phyloP scores from a whole-genome alignment of 805 yeast species.

The Citeromyces matritensis region DNA sequence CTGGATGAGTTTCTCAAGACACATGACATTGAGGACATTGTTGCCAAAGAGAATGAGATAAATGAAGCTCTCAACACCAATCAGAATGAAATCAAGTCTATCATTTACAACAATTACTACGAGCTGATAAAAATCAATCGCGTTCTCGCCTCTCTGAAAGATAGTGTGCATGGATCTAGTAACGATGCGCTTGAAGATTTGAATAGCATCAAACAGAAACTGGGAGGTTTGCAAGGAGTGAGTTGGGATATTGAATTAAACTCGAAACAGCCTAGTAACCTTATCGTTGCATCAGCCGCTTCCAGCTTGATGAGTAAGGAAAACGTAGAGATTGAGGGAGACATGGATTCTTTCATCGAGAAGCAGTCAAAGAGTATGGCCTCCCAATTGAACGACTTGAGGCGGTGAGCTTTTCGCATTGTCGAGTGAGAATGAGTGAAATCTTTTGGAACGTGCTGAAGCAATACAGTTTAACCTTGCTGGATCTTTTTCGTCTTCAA shows the following conservation, averaged over 20 bases:
- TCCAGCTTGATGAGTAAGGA: neutral
- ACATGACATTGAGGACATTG: constrained; percentile 14
- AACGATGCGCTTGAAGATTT: constrained; percentile 9
- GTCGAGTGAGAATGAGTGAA: too few relatives aligned
- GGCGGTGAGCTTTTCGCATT: too few relatives aligned
- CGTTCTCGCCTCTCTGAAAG: constrained; percentile 24
- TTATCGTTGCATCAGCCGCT: too few relatives aligned
- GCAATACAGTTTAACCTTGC: too few relatives aligned
- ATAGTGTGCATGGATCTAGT: constrained; percentile 1
- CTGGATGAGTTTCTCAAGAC: constrained; percentile 15
- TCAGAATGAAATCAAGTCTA: constrained; percentile 50
- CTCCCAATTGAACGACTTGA: too few relatives aligned
- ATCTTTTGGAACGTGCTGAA: too few relatives aligned
- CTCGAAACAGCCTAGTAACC: too few relatives aligned
- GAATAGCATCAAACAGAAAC: constrained; percentile 9
- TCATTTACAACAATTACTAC: constrained; percentile 62
- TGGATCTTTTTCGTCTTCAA: too few relatives aligned
- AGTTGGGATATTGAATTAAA: constrained; percentile 3
- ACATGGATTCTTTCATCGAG: too few relatives aligned
- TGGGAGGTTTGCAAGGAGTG: constrained; percentile 6
- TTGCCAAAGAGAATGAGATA: constrained; percentile 21
- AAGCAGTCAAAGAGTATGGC: too few relatives aligned
- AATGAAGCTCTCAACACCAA: constrained; percentile 31
- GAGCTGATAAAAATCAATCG: constrained; percentile 57
- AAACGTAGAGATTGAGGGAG: neutral